Conservation (phyloP, 2,329 filamentous ascomycete genomes). For the Fusarium sp. region DNA sequence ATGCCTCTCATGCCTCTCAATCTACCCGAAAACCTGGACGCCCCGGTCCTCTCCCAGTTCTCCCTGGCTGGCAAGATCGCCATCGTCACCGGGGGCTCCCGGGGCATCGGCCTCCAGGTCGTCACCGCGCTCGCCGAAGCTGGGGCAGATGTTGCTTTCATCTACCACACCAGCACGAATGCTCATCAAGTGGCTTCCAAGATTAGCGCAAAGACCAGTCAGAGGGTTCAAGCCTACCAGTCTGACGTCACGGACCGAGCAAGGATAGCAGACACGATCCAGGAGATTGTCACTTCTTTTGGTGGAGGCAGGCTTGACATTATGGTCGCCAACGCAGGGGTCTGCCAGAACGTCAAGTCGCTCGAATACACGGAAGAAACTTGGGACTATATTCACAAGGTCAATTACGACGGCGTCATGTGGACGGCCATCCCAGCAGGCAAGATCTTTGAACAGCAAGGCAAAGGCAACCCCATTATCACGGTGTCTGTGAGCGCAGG, state of each 20-base stretch:
- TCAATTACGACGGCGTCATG: neutral
- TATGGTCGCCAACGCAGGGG: neutral
- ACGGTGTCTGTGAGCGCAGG: neutral
- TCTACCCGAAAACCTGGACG: neutral
- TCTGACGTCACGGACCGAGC: neutral
- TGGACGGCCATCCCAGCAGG: neutral
- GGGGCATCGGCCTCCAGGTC: neutral
- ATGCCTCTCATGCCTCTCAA: neutral
- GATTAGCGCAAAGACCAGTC: neutral
- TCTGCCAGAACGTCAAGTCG: neutral
- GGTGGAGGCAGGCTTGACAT: neutral
- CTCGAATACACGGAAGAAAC: neutral
- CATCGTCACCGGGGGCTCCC: neutral
- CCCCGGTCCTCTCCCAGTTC: neutral
- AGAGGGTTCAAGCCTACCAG: neutral
- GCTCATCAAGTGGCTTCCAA: neutral
- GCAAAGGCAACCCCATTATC: neutral
- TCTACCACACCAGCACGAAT: neutral
- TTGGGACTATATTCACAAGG: neutral
- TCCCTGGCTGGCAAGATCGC: neutral
- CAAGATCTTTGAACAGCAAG: neutral
- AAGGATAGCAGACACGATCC: neutral
- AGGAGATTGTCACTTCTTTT: neutral
- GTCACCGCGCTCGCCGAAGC: neutral
- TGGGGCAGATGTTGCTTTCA: neutral